phyloP scores from a whole-genome alignment of 2,329 filamentous ascomycete species.

The Colletotrichum tofieldiae region DNA sequence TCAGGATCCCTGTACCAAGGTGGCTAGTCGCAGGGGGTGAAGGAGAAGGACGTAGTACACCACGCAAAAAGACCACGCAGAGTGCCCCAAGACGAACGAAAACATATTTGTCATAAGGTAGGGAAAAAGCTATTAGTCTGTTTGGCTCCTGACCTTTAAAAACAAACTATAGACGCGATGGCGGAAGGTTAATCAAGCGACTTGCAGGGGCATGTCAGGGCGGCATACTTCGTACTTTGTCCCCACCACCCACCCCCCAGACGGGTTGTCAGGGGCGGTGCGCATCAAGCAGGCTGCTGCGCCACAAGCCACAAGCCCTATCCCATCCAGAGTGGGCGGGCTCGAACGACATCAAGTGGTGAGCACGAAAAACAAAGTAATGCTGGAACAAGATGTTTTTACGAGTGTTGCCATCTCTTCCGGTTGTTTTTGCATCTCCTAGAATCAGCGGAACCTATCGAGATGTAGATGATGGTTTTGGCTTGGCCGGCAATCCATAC shows the following conservation, averaged over 20 bases:
- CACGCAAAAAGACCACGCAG: not conserved
- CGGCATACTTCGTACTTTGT: not conserved
- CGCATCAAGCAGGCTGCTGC: not conserved
- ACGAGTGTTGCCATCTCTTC: not conserved
- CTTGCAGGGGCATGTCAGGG: not conserved
- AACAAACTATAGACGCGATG: not conserved
- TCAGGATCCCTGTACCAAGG: not conserved
- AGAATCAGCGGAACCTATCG: not conserved
- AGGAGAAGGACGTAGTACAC: not conserved
- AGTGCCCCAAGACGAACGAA: not conserved
- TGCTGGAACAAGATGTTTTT: not conserved
- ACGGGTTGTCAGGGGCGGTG: not conserved
- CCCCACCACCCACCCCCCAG: not conserved
- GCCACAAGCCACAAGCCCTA: not conserved
- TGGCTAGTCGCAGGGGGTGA: not conserved
- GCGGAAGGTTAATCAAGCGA: not conserved
- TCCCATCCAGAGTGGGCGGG: not conserved
- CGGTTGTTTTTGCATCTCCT: not conserved
- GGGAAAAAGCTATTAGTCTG: not conserved
- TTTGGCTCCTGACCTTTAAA: not conserved
- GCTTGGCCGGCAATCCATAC: not conserved
- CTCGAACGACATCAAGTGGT: not conserved
- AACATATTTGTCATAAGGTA: too few species aligned
- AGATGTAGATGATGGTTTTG: not conserved
- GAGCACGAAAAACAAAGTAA: not conserved